Conservation (phyloP, 306 rosid genomes). For the Glycine latifolia region DNA sequence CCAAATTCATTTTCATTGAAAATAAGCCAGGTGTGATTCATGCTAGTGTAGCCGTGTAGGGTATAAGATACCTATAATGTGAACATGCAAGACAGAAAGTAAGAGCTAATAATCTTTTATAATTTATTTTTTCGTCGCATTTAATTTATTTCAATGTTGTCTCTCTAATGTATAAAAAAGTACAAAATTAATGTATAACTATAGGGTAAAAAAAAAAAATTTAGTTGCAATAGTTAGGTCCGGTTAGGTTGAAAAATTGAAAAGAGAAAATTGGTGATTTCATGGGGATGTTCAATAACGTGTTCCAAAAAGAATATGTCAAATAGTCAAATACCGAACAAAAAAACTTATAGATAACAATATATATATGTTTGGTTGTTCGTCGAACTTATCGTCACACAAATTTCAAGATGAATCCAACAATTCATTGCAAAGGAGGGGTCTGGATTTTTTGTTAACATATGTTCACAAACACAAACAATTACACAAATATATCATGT, state of each 20-base stretch:
- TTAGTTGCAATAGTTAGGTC: slow-evolving; percentile 44
- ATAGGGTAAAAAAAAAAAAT: background rate
- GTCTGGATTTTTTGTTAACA: too few relatives aligned
- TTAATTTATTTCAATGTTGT: background rate
- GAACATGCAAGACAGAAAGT: background rate
- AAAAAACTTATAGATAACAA: too few relatives aligned
- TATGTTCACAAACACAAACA: too few relatives aligned
- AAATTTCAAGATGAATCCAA: too few relatives aligned
- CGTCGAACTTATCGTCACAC: too few relatives aligned
- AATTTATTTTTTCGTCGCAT: background rate
- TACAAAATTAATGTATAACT: too few relatives aligned
- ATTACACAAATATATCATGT: too few relatives aligned
- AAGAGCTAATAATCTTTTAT: background rate
- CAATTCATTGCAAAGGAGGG: too few relatives aligned
- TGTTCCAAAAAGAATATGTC: background rate
- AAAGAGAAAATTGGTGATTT: slow-evolving; percentile 51
- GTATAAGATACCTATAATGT: slow-evolving; percentile 6
- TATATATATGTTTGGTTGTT: too few relatives aligned
- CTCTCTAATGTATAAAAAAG: background rate
- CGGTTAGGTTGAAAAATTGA: slow-evolving; percentile 41
- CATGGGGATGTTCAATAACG: slow-evolving; percentile 22
- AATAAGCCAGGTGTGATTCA: slow-evolving; percentile 11
- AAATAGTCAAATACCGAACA: background rate
- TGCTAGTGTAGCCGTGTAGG: background rate
- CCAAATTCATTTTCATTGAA: background rate